phyloP scores from a whole-genome alignment of 495 filamentous ascomycete species.

The Pyrenula massariospora region DNA sequence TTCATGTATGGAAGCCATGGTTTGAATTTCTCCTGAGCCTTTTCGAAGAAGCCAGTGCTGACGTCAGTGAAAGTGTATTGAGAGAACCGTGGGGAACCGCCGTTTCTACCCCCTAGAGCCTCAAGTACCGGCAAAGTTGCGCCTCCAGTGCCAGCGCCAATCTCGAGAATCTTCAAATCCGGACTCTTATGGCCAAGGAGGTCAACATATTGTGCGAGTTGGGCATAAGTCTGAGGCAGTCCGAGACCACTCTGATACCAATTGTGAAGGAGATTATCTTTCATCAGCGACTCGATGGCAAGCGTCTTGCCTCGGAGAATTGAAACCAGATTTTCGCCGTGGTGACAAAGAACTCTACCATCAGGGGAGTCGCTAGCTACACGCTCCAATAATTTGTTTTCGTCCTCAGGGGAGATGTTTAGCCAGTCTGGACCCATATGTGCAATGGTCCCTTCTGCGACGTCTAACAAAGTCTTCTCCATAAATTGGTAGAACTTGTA shows the following conservation, averaged over 20 bases:
- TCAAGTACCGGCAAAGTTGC: constrained; percentile 28
- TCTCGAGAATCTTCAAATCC: constrained; percentile 33
- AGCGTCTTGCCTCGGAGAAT: background rate
- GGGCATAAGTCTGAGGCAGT: constrained; percentile 1
- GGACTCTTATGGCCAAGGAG: constrained; percentile 16
- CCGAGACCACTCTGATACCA: background rate
- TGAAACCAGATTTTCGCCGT: background rate
- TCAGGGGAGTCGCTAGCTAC: background rate
- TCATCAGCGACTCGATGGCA: background rate
- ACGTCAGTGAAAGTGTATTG: constrained; percentile 41
- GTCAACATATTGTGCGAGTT: background rate
- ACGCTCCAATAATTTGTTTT: background rate
- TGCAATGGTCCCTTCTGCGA: background rate
- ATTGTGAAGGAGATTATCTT: background rate
- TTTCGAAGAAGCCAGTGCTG: constrained; percentile 37
- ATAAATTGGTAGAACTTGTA: background rate
- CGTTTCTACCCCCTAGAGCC: constrained; percentile 12
- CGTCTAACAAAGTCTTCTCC: background rate
- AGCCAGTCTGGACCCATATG: background rate
- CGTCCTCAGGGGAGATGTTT: background rate
- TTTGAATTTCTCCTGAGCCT: constrained; percentile 24
- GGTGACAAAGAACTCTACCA: background rate
- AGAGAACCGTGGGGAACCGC: background rate
- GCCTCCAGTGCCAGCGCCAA: constrained; percentile 44
- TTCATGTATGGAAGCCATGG: constrained; percentile 19